Conservation (phyloP, 2,329 filamentous ascomycete species). For the Aspergillus piperis region DNA sequence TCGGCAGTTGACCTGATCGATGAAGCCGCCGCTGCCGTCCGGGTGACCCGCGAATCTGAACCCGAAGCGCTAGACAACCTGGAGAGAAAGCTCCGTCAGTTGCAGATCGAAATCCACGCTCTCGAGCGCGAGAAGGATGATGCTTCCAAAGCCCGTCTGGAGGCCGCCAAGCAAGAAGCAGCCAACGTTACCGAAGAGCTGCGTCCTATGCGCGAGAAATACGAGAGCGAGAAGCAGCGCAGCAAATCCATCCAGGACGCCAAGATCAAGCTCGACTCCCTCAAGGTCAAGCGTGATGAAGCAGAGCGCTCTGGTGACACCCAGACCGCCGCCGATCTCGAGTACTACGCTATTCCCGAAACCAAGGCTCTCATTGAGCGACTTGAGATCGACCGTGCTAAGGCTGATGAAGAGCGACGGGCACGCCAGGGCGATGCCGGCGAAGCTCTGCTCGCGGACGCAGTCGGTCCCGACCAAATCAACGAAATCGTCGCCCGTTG, state of each 20-base stretch:
- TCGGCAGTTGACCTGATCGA: conserved; percentile 96
- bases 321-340: conserved; percentile 84
- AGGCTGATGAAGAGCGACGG: conserved; percentile 69
- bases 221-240: conserved; percentile 87
- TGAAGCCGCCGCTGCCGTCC: conserved; percentile 93
- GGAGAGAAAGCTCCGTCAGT: conserved; percentile 83
- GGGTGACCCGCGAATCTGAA: conserved; percentile 92
- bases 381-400: conserved; percentile 77
- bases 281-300: conserved; percentile 90
- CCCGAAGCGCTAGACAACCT: conserved; percentile 94
- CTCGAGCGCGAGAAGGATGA: conserved; percentile 93
- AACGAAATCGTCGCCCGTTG: conserved; percentile 96
- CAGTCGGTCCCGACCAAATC: conserved; percentile 96
- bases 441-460: conserved; percentile 79
- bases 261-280: conserved; percentile 89
- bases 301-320: conserved; percentile 86
- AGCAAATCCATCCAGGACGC: conserved; percentile 90
- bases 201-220: conserved; percentile 88
- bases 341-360: conserved; percentile 97
- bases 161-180: conserved; percentile 82
- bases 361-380: conserved; percentile 76
- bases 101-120: conserved; percentile 97
- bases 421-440: conserved; percentile 61
- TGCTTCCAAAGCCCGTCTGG: conserved; percentile 79
- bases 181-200: conserved; percentile 94